Percentiles rank a stretch among this genome's conserved stretches.
phyloP scores from a whole-genome alignment of 768 basidiomycete genomes.

The Russula emetica region DNA sequence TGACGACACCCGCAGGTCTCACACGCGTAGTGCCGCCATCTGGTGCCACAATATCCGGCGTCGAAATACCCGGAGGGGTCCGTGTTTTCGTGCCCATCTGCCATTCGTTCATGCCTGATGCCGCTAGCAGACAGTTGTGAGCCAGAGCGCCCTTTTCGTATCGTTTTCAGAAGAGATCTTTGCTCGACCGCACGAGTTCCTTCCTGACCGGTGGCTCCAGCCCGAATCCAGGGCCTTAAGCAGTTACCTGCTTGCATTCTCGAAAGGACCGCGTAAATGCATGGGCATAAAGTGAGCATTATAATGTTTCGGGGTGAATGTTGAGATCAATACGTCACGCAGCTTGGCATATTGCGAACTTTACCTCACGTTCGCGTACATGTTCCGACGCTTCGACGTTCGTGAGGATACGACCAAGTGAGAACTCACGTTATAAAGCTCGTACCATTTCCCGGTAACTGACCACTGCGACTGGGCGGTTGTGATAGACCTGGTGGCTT shows the following conservation, averaged over 20 bases:
- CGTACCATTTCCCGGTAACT: neutral
- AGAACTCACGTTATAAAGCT: neutral
- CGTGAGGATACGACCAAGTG: constrained; percentile 10
- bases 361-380: constrained; percentile 26
- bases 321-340: neutral
- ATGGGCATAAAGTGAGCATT: constrained; percentile 27
- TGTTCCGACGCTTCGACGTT: constrained; percentile 30
- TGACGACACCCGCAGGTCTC: constrained; percentile 2
- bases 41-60: constrained; percentile 15
- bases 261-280: constrained; percentile 28
- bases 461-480: neutral
- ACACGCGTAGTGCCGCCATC: constrained; percentile 17
- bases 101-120: neutral
- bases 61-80: constrained; percentile 18
- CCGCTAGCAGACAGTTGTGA: constrained; percentile 3
- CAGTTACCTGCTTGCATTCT: constrained; percentile 23
- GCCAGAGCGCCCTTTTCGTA: constrained; percentile 23
- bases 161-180: constrained; percentile 20
- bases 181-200: constrained; percentile 19
- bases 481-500: constrained; percentile 10
- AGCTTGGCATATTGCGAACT: constrained; percentile 29
- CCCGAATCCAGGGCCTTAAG: constrained; percentile 14
- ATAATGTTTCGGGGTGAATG: neutral
- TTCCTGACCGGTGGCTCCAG: constrained; percentile 27
- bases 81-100: neutral